Percentiles rank a stretch among this genome's conserved stretches.
phyloP scores from a whole-genome alignment of 257 asterid species.

The Salvia splendens region DNA sequence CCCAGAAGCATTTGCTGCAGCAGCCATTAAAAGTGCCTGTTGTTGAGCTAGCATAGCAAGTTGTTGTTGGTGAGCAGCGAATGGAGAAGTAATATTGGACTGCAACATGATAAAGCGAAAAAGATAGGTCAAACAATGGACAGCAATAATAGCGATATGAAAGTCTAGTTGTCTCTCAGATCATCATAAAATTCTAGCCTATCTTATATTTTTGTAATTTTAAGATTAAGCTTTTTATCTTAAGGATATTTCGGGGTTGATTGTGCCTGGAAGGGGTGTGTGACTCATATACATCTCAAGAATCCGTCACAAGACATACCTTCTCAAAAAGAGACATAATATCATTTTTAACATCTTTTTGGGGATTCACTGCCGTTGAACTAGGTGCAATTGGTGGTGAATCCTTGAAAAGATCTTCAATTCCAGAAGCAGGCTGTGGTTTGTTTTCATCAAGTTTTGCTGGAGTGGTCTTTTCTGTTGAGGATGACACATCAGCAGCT shows the following conservation, averaged over 20 bases:
- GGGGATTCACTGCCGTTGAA: constrained; percentile 51
- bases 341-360: constrained; percentile 78
- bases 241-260: not conserved
- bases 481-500: constrained; percentile 75
- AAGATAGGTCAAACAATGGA: not conserved
- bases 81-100: constrained; percentile 58
- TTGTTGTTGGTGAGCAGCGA: constrained; percentile 76
- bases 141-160: constrained; percentile 5
- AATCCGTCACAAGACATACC: constrained; percentile 49
- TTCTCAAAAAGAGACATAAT: constrained; percentile 97
- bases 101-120: constrained; percentile 33
- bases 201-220: not conserved
- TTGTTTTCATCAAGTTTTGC: constrained; percentile 43
- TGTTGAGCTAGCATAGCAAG: constrained; percentile 88
- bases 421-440: constrained; percentile 56
- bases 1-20: constrained; percentile 68
- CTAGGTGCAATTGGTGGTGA: constrained; percentile 60
- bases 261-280: not conserved
- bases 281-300: not conserved
- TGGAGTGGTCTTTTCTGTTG: constrained; percentile 45
- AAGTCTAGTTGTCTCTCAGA: not conserved
- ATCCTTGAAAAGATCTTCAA: constrained; percentile 83
- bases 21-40: constrained; percentile 72
- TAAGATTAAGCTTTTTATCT: not conserved
- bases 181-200: constrained; percentile 11